A percentile compares a stretch with the other conserved stretches of the same genome.
Evolutionary conservation across 2,329 filamentous ascomycete genomes (phyloP).

Genomic region (Coniella lustricola): DNA sequence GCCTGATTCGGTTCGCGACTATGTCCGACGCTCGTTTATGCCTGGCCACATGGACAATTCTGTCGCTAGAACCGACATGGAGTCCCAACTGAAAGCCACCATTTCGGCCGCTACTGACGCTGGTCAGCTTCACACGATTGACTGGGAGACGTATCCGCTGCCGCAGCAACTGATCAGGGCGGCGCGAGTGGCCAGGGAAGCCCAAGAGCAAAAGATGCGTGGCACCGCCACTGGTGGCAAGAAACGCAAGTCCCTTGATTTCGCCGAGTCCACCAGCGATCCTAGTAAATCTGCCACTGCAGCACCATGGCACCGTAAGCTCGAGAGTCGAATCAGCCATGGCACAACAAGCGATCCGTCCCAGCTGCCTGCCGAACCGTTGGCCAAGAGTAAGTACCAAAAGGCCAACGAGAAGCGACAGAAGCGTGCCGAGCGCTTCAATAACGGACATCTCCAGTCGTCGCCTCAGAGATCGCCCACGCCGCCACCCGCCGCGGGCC

Average conservation of each 20-base stretch:
- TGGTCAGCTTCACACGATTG: slow-evolving; percentile 61
- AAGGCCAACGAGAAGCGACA: slow-evolving; percentile 81
- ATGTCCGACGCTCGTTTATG: slow-evolving; percentile 85
- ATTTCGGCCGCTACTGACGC: slow-evolving; percentile 76
- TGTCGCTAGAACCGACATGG: slow-evolving; percentile 64
- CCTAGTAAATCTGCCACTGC: slow-evolving; percentile 34
- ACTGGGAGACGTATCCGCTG: slow-evolving; percentile 79
- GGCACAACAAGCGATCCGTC: slow-evolving; percentile 41
- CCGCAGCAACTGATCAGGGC: slow-evolving; percentile 77
- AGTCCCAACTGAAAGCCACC: slow-evolving; percentile 74
- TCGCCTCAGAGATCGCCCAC: slow-evolving; percentile 44
- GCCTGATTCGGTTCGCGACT: slow-evolving; percentile 74
- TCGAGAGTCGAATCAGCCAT: slow-evolving; percentile 73
- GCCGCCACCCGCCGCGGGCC: slow-evolving; percentile 53
- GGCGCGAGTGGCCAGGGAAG: slow-evolving; percentile 43
- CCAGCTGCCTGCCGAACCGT: slow-evolving; percentile 33
- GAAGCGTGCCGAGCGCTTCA: slow-evolving; percentile 61
- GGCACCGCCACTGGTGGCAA: slow-evolving; percentile 30
- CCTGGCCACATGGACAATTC: slow-evolving; percentile 59
- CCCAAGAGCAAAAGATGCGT: slow-evolving; percentile 14
- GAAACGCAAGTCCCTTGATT: slow-evolving; percentile 77
- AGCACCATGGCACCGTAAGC: slow-evolving; percentile 62
- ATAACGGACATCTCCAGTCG: slow-evolving; percentile 54
- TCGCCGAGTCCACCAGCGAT: slow-evolving; percentile 44
- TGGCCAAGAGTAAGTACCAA: slow-evolving; percentile 73